A percentile compares a stretch with the other conserved stretches of the same genome.
These are phyloP conservation scores for Wallemia mellicola DNA, from an alignment of 1,284 basidiomycete genomes.

Conservation along the genomic window DNA sequence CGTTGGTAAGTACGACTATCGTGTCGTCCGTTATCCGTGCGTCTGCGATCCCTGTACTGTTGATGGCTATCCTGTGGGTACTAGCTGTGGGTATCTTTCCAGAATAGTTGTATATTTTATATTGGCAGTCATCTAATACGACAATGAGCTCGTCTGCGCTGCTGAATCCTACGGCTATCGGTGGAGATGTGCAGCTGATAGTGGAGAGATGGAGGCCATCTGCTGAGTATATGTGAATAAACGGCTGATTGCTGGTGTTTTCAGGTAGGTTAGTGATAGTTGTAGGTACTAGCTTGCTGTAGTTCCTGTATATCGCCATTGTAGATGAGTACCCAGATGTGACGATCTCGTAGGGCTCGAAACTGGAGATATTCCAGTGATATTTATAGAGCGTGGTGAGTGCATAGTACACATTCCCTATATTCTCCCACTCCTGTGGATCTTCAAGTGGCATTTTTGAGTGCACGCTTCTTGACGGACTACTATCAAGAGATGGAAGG, in stretches of 20 bases:
- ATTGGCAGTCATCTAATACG: background rate
- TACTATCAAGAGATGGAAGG: background rate
- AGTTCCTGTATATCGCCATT: background rate
- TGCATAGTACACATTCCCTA: background rate
- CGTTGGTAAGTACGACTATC: background rate
- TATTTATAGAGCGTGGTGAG: background rate
- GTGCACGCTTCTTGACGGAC: background rate
- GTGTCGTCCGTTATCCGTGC: background rate
- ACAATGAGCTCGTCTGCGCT: background rate
- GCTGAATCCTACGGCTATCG: background rate
- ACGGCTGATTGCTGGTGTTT: background rate
- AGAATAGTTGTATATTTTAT: background rate
- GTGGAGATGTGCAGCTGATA: background rate
- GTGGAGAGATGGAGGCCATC: background rate
- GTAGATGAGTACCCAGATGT: background rate
- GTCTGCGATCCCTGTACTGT: background rate
- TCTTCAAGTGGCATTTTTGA: background rate
- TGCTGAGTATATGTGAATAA: background rate
- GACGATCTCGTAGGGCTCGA: background rate
- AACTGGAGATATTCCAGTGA: background rate
- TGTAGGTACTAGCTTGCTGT: background rate
- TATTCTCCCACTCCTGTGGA: background rate
- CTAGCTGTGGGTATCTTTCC: background rate
- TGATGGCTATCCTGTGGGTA: background rate
- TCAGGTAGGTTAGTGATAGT: background rate